Percentiles rank a stretch among this genome's conserved stretches.
These are phyloP conservation scores for Geoglossum glabrum DNA, from an alignment of 495 filamentous ascomycete genomes.

Conservation along the genomic window DNA sequence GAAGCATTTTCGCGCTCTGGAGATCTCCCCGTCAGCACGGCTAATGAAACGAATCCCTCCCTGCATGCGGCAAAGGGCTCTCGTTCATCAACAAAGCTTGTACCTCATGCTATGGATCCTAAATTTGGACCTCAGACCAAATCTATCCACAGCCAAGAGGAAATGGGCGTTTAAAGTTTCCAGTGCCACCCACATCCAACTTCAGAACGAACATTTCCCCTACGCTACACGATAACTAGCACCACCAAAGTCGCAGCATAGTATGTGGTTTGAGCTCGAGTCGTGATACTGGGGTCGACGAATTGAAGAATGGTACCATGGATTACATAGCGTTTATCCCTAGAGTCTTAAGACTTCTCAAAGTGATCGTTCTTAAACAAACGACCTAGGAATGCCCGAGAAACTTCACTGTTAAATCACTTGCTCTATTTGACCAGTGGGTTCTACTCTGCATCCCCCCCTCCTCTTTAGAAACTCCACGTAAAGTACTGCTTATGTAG, in stretches of 20 bases:
- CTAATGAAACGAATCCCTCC: background rate
- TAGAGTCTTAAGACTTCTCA: too few species aligned
- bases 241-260: too few species aligned
- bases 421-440: background rate
- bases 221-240: too few species aligned
- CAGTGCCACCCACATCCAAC: background rate
- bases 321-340: too few species aligned
- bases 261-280: too few species aligned
- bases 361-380: too few species aligned
- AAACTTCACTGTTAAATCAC: background rate
- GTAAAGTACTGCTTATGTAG: too few species aligned
- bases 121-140: background rate
- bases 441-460: background rate
- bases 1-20: background rate
- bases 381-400: background rate
- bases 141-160: background rate
- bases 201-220: too few species aligned
- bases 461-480: too few species aligned
- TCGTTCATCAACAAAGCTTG: background rate
- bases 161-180: background rate
- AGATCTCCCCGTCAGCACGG: background rate
- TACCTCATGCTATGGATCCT: background rate
- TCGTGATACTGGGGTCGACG: too few species aligned
- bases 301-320: too few species aligned
- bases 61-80: background rate